phyloP scores from a whole-genome alignment of 306 rosid genomes.

The Quercus gilva region DNA sequence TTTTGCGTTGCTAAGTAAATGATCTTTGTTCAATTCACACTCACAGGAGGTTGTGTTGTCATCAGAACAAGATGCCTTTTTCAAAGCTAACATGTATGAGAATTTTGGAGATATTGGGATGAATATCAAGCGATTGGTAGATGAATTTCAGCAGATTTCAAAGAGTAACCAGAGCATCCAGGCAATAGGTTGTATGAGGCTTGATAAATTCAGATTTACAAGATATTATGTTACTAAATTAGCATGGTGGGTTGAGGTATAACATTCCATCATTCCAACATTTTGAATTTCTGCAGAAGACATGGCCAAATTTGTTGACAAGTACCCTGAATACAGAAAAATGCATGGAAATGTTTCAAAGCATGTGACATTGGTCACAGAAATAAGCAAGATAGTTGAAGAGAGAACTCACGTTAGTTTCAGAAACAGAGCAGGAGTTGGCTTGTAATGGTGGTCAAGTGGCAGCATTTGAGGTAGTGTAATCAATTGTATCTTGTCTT shows the following conservation, averaged over 20 bases:
- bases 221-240: background rate
- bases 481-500: conserved; percentile 7
- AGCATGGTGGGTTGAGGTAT: background rate
- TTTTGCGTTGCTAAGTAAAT: conserved; percentile 21
- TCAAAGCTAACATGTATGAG: conserved; percentile 86
- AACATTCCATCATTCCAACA: conserved; percentile 20
- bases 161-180: conserved; percentile 91
- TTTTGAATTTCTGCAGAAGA: conserved; percentile 63
- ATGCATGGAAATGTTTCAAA: conserved; percentile 97
- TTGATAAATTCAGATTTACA: background rate
- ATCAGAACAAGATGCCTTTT: conserved; percentile 88
- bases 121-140: conserved; percentile 91
- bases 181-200: conserved; percentile 74
- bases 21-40: conserved; percentile 21
- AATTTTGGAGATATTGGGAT: conserved; percentile 97
- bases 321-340: conserved; percentile 88
- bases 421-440: conserved; percentile 93
- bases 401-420: conserved; percentile 82
- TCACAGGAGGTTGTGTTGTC: conserved; percentile 91
- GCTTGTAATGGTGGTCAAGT: conserved; percentile 97
- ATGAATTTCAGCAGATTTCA: conserved; percentile 88
- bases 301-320: conserved; percentile 97
- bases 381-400: conserved; percentile 84
- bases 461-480: conserved; percentile 92
- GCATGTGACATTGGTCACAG: conserved; percentile 92